Conservation (phyloP, 495 filamentous ascomycete species). For the Trichodelitschia bisporula region DNA sequence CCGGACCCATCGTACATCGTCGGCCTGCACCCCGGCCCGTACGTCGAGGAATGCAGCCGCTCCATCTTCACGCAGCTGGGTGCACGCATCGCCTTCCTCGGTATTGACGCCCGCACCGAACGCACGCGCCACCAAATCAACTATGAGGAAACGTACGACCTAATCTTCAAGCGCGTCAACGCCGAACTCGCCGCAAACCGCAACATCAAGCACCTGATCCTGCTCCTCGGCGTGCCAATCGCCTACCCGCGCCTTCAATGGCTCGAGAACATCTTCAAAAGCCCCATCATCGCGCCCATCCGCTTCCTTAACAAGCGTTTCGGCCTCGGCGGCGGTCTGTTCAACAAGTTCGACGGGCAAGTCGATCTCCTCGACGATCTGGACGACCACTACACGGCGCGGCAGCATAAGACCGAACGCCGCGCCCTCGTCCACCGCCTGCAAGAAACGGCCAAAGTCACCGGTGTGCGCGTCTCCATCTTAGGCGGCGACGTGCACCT, state of each 20-base stretch:
- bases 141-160: slow-evolving; percentile 68
- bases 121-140: slow-evolving; percentile 82
- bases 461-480: slow-evolving; percentile 62
- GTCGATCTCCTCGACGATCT: slow-evolving; percentile 82
- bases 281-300: slow-evolving; percentile 62
- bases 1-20: slow-evolving; percentile 53
- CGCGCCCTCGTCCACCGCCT: slow-evolving; percentile 46
- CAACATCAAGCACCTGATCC: slow-evolving; percentile 54
- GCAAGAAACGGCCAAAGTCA: slow-evolving; percentile 42
- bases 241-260: slow-evolving; percentile 85
- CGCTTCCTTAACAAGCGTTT: slow-evolving; percentile 80
- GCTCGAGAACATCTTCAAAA: slow-evolving; percentile 71
- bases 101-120: slow-evolving; percentile 78
- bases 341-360: slow-evolving; percentile 82
- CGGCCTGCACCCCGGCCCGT: slow-evolving; percentile 46
- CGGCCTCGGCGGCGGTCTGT: slow-evolving; percentile 58
- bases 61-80: slow-evolving; percentile 71
- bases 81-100: slow-evolving; percentile 58
- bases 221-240: slow-evolving; percentile 79
- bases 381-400: slow-evolving; percentile 86
- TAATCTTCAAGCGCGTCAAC: slow-evolving; percentile 45
- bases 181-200: slow-evolving; percentile 35
- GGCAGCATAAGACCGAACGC: slow-evolving; percentile 75
- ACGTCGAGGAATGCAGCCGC: slow-evolving; percentile 57
- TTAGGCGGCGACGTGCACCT: slow-evolving; percentile 62